Evolutionary conservation across 1,139 yeast genomes (phyloP), one percentile per base, ranked within the genome.

Genomic region (Candida mesenterica): DNA sequence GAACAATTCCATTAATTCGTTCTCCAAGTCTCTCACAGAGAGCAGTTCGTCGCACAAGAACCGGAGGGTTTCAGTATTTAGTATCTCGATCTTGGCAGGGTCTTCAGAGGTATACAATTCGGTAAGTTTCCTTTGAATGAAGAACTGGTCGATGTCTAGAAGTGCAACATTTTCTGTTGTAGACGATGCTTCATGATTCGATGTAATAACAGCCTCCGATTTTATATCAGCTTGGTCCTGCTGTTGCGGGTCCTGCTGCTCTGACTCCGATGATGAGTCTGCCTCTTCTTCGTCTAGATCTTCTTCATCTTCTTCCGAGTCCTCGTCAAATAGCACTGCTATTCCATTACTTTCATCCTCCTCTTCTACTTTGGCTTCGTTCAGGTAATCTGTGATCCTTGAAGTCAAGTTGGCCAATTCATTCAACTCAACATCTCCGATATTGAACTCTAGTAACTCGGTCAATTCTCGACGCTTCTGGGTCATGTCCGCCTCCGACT

Each of bases 381-480:
- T 46, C 1, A 62, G 65, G 45, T 71, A 79, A 47, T 82, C 96
- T 1, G 82, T 72, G 30, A 90, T 75, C 19, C 67, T 60, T 29
- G 72, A 68, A 4, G 77, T 62, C 33, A 83, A 57, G 15, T 69
- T 68, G 18, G 76, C 48, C 37, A 86, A 62, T 25, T 72, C 75
- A 37, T 78, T 72, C 52, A 84, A 77, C 12, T 68, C 65, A 4
- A 65, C 63, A 34, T 72, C 76, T 1, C 64, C 46, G 0, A 86
- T 45, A 14, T 54, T 46, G 3, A 57, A 44, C 8, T 70, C 82
- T 15, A 89, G 52, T 5, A 82, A 66, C 5, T 65, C 49, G 12
- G 55, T 49, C 12, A 67, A 41, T 33, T 59, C 65, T 4, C 51
- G 35, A 64, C 84, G 36, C 62, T 72, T 40, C 13, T 49, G 53